These are phyloP conservation scores for Nicotiana rustica DNA, from an alignment of 305 asterid genomes.

Conservation along the genomic window DNA sequence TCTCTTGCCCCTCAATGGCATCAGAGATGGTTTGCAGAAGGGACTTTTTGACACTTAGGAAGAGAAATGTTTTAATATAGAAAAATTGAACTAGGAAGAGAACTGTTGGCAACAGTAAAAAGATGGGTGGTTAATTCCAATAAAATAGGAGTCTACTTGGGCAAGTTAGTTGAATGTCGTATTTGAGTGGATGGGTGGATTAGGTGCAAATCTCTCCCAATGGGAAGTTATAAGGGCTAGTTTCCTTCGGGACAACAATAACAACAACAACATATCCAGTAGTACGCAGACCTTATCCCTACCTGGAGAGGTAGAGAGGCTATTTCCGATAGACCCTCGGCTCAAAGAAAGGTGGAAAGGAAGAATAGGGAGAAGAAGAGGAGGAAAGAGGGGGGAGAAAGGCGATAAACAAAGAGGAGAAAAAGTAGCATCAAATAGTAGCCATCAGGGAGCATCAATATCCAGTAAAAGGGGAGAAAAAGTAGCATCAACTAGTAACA, in stretches of 20 bases:
- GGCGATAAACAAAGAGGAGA: no score
- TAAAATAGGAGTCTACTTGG: background rate
- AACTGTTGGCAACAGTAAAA: background rate
- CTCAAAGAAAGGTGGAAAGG: no score
- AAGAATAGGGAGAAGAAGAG: no score
- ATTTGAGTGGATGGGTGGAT: background rate
- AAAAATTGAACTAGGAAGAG: background rate
- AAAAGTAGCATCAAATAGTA: no score
- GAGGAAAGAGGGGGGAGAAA: no score
- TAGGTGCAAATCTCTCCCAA: constrained; percentile 2
- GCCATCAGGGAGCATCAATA: no score
- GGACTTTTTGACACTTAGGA: background rate
- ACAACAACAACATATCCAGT: no score
- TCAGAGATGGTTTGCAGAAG: background rate
- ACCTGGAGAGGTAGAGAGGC: no score
- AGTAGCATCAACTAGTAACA: no score
- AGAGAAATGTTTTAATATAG: background rate
- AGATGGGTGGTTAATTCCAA: background rate
- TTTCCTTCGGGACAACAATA: background rate
- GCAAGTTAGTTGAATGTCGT: constrained; percentile 20
- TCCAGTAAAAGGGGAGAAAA: no score
- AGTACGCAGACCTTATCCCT: no score
- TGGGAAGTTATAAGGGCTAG: background rate
- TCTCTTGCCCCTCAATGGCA: background rate
- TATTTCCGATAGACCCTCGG: no score